Evolutionary conservation across 768 basidiomycete genomes (phyloP).

Genomic region (Exsudoporus frostii): DNA sequence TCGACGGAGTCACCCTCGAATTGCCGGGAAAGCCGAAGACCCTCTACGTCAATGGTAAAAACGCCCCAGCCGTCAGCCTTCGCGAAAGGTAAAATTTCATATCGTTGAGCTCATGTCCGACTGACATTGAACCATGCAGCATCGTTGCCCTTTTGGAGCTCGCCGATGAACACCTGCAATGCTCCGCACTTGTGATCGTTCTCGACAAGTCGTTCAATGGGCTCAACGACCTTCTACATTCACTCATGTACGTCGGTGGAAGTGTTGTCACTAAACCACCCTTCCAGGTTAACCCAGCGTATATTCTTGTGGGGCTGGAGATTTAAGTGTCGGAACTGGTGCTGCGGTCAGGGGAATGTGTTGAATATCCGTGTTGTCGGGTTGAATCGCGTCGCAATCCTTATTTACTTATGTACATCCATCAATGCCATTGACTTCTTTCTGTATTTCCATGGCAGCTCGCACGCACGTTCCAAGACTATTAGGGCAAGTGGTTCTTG

Average conservation of each 20-base stretch:
- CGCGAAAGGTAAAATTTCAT: slow-evolving; percentile 65
- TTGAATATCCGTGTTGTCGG: slow-evolving; percentile 20
- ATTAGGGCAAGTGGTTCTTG: background rate
- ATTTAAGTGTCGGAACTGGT: slow-evolving; percentile 40
- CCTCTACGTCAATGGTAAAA: slow-evolving; percentile 83
- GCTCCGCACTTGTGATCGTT: slow-evolving; percentile 75
- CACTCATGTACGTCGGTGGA: slow-evolving; percentile 91
- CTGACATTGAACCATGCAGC: slow-evolving; percentile 36
- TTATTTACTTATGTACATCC: slow-evolving; percentile 9
- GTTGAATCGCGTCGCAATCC: slow-evolving; percentile 16
- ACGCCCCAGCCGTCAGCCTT: slow-evolving; percentile 71
- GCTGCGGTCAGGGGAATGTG: slow-evolving; percentile 29
- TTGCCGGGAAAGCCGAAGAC: slow-evolving; percentile 69
- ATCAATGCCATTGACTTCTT: background rate
- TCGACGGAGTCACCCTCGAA: slow-evolving; percentile 77
- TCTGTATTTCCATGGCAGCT: background rate
- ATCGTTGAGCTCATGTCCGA: slow-evolving; percentile 1
- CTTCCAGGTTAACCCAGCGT: slow-evolving; percentile 71
- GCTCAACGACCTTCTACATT: slow-evolving; percentile 75
- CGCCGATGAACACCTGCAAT: slow-evolving; percentile 79
- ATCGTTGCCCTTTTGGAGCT: slow-evolving; percentile 85
- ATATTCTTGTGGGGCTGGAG: slow-evolving; percentile 84
- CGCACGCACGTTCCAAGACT: background rate
- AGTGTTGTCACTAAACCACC: slow-evolving; percentile 78
- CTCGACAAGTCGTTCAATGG: slow-evolving; percentile 70